These are phyloP conservation scores for Rubia peregrina DNA, from an alignment of 305 asterid species.

Conservation along the genomic window DNA sequence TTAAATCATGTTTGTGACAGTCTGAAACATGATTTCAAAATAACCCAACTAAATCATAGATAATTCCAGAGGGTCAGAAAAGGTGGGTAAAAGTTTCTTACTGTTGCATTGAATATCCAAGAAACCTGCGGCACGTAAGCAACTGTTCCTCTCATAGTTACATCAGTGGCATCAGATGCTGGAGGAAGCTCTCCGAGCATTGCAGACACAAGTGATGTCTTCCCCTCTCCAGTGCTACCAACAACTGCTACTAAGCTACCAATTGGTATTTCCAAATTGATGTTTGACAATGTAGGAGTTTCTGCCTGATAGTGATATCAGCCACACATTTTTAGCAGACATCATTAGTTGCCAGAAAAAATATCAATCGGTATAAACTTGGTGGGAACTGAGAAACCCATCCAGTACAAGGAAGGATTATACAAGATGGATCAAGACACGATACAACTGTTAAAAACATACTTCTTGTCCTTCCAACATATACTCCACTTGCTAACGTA, in stretches of 20 bases:
- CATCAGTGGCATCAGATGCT: slow-evolving; percentile 50
- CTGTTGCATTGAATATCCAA: slow-evolving; percentile 96
- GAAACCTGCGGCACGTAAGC: slow-evolving; percentile 95
- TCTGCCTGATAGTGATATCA: slow-evolving; percentile 54
- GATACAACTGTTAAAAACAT: background rate
- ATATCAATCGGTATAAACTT: background rate
- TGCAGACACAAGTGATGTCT: slow-evolving; percentile 85
- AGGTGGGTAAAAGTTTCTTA: slow-evolving; percentile 25
- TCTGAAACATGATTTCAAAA: background rate
- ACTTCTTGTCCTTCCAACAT: background rate
- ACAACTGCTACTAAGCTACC: slow-evolving; percentile 89
- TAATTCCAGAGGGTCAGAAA: background rate
- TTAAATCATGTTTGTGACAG: background rate
- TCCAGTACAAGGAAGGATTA: background rate
- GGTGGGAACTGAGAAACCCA: background rate
- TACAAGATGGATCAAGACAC: background rate
- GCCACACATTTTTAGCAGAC: background rate
- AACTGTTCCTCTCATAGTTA: slow-evolving; percentile 71
- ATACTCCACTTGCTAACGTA: no score
- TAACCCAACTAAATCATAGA: background rate
- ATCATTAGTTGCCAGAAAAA: background rate
- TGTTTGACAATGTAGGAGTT: slow-evolving; percentile 67
- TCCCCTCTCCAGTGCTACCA: slow-evolving; percentile 97
- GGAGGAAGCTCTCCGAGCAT: slow-evolving; percentile 96
- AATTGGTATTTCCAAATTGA: slow-evolving; percentile 72